These are phyloP conservation scores for Mortierella sp. DNA, from an alignment of 371 early-diverging fungal species.

Conservation along the genomic window DNA sequence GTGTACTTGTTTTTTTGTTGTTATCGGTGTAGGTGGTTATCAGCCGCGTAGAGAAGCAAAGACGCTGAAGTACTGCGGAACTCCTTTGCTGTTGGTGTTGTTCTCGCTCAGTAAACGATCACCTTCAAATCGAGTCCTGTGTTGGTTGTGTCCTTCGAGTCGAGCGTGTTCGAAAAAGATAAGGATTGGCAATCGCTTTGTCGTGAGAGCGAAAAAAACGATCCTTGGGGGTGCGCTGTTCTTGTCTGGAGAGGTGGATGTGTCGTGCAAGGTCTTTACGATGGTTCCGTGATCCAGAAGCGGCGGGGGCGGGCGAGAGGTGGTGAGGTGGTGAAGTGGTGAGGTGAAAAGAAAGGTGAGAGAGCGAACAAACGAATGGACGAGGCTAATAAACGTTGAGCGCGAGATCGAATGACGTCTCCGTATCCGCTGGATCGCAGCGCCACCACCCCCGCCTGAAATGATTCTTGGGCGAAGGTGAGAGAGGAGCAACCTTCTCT, in stretches of 20 bases:
- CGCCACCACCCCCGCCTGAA: background rate
- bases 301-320: background rate
- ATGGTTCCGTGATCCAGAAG: conserved; percentile 4
- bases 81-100: background rate
- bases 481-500: background rate
- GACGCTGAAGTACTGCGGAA: background rate
- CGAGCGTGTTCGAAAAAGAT: background rate
- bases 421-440: background rate
- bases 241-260: background rate
- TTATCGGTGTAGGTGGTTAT: background rate
- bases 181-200: background rate
- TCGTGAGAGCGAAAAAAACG: background rate
- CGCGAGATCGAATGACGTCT: background rate
- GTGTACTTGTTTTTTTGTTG: background rate
- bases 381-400: background rate
- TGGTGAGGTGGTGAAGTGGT: background rate
- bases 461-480: background rate
- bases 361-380: background rate
- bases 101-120: background rate
- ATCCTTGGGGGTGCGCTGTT: conserved; percentile 2
- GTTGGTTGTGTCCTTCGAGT: background rate
- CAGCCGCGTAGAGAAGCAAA: background rate
- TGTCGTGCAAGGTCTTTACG: background rate
- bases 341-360: conserved; percentile 6
- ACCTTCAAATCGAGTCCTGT: background rate